phyloP scores from a whole-genome alignment of 2,329 filamentous ascomycete genomes.

The Corynespora cassiicola region DNA sequence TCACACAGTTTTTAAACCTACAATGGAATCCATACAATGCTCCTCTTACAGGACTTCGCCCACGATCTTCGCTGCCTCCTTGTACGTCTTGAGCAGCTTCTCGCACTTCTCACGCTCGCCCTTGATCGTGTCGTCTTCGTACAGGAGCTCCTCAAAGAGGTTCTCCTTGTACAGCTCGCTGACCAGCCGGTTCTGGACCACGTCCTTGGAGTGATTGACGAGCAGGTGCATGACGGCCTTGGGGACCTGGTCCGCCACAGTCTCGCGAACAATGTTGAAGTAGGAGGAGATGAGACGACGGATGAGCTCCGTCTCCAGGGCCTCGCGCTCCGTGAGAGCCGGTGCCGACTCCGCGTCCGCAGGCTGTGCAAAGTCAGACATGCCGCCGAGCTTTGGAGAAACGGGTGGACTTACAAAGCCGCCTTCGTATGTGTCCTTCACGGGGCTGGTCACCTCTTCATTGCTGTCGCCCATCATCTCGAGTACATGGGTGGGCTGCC shows the following conservation, averaged over 20 bases:
- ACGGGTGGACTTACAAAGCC: constrained; percentile 63
- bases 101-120: constrained; percentile 98
- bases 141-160: constrained; percentile 89
- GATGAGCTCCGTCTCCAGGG: constrained; percentile 97
- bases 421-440: constrained; percentile 53
- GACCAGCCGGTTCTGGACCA: constrained; percentile 94
- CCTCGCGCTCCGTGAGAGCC: constrained; percentile 91
- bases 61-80: constrained; percentile 97
- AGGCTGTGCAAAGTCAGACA: constrained; percentile 39
- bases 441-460: constrained; percentile 40
- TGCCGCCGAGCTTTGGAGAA: background rate
- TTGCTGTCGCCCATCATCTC: constrained; percentile 51
- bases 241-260: constrained; percentile 97
- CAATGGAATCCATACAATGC: constrained; percentile 17
- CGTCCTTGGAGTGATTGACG: constrained; percentile 98
- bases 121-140: constrained; percentile 97
- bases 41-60: constrained; percentile 73
- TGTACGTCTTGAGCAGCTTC: constrained; percentile 92
- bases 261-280: constrained; percentile 98
- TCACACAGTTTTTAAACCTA: constrained; percentile 34
- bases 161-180: constrained; percentile 93
- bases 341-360: constrained; percentile 69
- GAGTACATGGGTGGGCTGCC: constrained; percentile 51
- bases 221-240: constrained; percentile 99
- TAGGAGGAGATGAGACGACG: constrained; percentile 96